Base-by-base conservation (phyloP, 2,329 filamentous ascomycete species). In the Rhynchosporium agropyri region DNA sequence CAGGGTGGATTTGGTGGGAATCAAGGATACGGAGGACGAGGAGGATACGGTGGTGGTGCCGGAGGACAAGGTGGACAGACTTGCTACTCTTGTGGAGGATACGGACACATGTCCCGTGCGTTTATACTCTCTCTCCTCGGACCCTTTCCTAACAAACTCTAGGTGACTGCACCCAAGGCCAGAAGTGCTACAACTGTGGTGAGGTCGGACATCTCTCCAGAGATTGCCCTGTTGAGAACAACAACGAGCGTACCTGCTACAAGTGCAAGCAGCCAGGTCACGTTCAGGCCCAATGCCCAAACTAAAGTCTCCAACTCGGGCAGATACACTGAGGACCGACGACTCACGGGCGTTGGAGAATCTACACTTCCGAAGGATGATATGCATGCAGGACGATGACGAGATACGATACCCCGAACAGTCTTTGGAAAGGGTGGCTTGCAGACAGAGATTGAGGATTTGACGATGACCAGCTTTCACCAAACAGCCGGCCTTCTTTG, bases 181-280 rank as follows among this genome's bases (percentile, higher is more conserved):
- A 96, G 84, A 98, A 98, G 85, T 99, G 95, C 89, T 99, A 98
- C 88, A 97, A 97, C 87, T 98, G 95, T 72, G 86, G 86, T 70
- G 92, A 97, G 83, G 90, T 94, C 72, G 94, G 95, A 67, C 94
- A 98, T 65, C 63, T 68, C 28, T 65, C 72, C 70, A 90, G 94
- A 70, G 95, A 99, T 79, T 99, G 95, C 85, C 90, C 93, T 73
- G 93, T 94, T 77, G 94, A 97, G 81, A 90, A 91, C 64, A 86
- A 88, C 72, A 85, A 86, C 75, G 94, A 98, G 85, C 94, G 96
- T 78, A 92, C 97, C 77, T 99, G 95, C 89, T 99, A 99, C 87
- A 96, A 96, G 84, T 98, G 86, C 84, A 85, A 88, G 80, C 84
- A 88, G 79, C 76, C 83, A 82, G 71, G 68, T 33, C 68, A 71